These are phyloP conservation scores for Pseudocercospora fijiensis DNA, from an alignment of 2,329 filamentous ascomycete species.

Conservation along the genomic window DNA sequence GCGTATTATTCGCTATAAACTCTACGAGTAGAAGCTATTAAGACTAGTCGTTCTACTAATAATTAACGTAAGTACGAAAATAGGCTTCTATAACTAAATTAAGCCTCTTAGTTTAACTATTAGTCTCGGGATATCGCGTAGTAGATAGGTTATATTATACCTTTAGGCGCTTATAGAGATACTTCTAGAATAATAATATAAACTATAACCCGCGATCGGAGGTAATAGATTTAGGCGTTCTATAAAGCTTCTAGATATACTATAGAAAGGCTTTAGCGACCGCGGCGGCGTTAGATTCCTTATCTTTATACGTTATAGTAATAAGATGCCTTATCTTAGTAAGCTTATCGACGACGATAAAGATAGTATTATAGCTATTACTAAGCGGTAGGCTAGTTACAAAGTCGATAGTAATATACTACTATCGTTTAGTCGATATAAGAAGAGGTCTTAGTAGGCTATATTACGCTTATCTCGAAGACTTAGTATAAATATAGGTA, in stretches of 20 bases:
- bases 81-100: not conserved
- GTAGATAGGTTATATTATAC: not conserved
- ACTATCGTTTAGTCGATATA: not conserved
- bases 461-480: not conserved
- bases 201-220: not conserved
- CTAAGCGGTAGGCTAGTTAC: not conserved
- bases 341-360: not conserved
- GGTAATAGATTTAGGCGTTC: not conserved
- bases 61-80: not conserved
- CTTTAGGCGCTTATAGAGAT: not conserved
- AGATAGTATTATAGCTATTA: not conserved
- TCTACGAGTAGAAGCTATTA: not conserved
- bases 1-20: not conserved
- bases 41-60: constrained; percentile 2
- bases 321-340: constrained; percentile 2
- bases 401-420: constrained; percentile 5
- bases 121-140: not conserved
- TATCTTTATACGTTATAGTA: not conserved
- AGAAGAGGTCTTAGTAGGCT: not conserved
- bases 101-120: not conserved
- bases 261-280: not conserved
- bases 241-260: constrained; percentile 4
- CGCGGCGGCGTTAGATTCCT: not conserved
- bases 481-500: not conserved
- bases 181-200: constrained; percentile 1